Evolutionary conservation across 345 rosid genomes (phyloP).

Genomic region (Salix purpurea): DNA sequence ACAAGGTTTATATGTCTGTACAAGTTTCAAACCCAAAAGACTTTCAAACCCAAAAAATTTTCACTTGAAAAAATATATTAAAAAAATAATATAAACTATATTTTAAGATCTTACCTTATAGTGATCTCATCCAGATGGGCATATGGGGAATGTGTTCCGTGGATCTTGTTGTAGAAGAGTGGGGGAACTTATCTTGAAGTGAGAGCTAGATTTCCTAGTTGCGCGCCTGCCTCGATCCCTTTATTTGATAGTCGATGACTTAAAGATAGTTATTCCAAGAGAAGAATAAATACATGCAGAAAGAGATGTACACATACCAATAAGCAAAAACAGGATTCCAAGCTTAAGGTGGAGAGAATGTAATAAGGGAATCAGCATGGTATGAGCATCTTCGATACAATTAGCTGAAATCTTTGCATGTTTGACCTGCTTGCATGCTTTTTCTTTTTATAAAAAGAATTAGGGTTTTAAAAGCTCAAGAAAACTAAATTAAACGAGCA

Average conservation of each 20-base stretch:
- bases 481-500: no score
- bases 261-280: conserved; percentile 14
- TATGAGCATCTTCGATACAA: conserved; percentile 28
- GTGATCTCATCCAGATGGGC: conserved; percentile 2
- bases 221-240: not conserved
- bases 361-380: conserved; percentile 24
- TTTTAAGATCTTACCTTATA: no score
- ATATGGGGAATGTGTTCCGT: not conserved
- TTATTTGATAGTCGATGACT: conserved; percentile 16
- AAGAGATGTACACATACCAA: conserved; percentile 7
- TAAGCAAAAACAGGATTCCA: conserved; percentile 12
- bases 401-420: conserved; percentile 17
- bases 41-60: no score
- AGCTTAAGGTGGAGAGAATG: conserved; percentile 22
- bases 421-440: not conserved
- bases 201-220: not conserved
- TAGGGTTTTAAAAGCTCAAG: no score
- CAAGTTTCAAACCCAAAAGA: no score
- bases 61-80: no score
- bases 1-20: no score
- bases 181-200: not conserved
- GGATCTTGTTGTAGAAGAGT: not conserved
- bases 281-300: conserved; percentile 16
- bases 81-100: no score
- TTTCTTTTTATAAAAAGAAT: not conserved